These are phyloP conservation scores for Fusarium beomiforme DNA, from an alignment of 2,329 filamentous ascomycete species.

Conservation along the genomic window DNA sequence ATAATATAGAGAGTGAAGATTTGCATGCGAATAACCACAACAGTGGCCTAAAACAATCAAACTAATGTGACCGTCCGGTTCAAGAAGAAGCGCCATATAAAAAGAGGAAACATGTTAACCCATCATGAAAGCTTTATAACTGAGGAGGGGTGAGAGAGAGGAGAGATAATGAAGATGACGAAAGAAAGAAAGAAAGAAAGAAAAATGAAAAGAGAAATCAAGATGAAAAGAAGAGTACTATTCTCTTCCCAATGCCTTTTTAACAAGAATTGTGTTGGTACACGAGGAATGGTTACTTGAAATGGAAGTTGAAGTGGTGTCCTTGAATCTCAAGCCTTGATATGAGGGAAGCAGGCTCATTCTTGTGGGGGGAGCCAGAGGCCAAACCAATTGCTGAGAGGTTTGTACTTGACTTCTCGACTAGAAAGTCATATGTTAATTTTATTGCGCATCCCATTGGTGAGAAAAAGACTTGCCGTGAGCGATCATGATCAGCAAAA, in stretches of 20 bases:
- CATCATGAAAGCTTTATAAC: neutral
- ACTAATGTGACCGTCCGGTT: constrained; percentile 4
- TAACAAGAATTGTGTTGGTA: neutral
- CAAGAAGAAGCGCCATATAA: neutral
- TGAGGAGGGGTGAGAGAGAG: neutral
- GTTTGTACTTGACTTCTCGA: constrained; percentile 42
- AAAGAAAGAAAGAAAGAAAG: neutral
- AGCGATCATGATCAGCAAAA: constrained; percentile 34
- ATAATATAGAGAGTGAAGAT: neutral
- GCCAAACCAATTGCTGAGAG: constrained; percentile 43
- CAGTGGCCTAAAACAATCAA: constrained; percentile 7
- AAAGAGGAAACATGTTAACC: neutral
- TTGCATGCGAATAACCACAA: neutral
- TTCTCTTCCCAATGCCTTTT: neutral
- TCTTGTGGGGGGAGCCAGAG: constrained; percentile 40
- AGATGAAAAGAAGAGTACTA: neutral
- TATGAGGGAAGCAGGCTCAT: neutral
- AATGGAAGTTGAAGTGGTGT: neutral
- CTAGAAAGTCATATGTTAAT: constrained; percentile 19
- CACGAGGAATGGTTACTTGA: neutral
- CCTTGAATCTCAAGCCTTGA: neutral
- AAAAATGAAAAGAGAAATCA: neutral
- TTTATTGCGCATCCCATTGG: neutral
- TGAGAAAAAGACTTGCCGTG: constrained; percentile 10
- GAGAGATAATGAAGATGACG: neutral